phyloP scores from a whole-genome alignment of 805 yeast species.

The Candida pseudoglaebosa region DNA sequence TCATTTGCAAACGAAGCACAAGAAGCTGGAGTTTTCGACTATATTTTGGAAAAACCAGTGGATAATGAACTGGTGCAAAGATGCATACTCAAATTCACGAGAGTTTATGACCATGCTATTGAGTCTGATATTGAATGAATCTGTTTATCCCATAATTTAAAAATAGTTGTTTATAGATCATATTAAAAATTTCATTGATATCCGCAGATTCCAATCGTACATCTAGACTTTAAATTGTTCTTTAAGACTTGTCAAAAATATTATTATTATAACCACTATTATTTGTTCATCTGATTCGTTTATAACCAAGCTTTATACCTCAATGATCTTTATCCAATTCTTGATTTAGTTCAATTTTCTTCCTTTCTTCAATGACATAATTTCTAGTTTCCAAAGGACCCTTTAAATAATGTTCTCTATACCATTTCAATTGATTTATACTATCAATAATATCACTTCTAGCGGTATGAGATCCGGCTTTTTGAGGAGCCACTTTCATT shows the following conservation, averaged over 20 bases:
- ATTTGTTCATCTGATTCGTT: too few species aligned
- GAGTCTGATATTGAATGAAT: conserved; percentile 22
- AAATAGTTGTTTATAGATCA: neutral
- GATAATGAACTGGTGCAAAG: conserved; percentile 18
- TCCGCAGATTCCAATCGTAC: too few species aligned
- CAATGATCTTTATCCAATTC: too few species aligned
- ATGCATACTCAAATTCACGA: conserved; percentile 18
- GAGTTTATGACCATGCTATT: conserved; percentile 21
- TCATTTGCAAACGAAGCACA: conserved; percentile 66
- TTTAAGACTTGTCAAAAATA: too few species aligned
- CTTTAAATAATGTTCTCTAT: conserved; percentile 58
- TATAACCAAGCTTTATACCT: too few species aligned
- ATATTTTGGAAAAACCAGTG: conserved; percentile 71
- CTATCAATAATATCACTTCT: conserved; percentile 84
- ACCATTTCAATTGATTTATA: conserved; percentile 78
- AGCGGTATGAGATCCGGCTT: conserved; percentile 79
- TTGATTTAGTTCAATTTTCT: neutral
- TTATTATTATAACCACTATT: too few species aligned
- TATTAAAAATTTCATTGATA: too few species aligned
- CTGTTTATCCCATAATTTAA: too few species aligned
- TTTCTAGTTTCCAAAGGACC: conserved; percentile 1
- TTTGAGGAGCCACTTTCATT: conserved; percentile 54
- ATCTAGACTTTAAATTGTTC: too few species aligned
- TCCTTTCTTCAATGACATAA: neutral
- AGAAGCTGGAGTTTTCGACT: conserved; percentile 53